Base-by-base conservation (phyloP, 2,329 filamentous ascomycete species). In the Claviceps sp. region DNA sequence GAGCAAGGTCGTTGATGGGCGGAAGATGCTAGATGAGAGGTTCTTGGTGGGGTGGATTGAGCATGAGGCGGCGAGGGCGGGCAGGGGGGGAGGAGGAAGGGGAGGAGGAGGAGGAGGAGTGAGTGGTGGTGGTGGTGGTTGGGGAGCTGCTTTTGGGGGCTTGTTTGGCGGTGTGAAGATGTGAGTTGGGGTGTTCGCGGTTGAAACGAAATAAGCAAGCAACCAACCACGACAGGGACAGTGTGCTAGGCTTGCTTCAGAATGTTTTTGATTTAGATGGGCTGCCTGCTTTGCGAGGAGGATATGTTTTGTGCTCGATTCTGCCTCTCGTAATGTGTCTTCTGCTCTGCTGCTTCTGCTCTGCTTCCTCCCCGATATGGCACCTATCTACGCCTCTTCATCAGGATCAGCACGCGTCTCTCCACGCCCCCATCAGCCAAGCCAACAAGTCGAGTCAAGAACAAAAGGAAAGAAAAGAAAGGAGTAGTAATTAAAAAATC, bases 1-100 rank as follows among this genome's bases (percentile, higher is more conserved):
- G 50, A 76, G 73, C 44, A 76, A 72, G 63, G 60, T 80, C 24
- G 64, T 67, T 2, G 76, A 81, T 58, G 73, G 66, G 16, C 68
- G 67, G 52, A 67, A 68, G 56, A 64, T 82, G 55, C 67, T 68
- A 2, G 74, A 80, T 58, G 64, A 69, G 24, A 61, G 65, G 52
- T 79, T 76, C 54, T 62, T 81, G 44, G 70, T 70, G 55, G 71
- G 76, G 49, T 81, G 77, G 78, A 73, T 80, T 42, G 62, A 30
- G 26, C 26, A 30, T 9, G 26, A 30, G 8, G 69, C 51, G 70
- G 60, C 4, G 76, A 78, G 65, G 76, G 75, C 1, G 62, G 65
- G 55, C 65, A 69, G 37, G 73, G 73, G 7, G 66, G 66, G 7
- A 65, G 73, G 2, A 71, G 22, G 22, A 22, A 4, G 2, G 3